Evolutionary conservation across 1,284 basidiomycete genomes (phyloP).

Genomic region (Singerocomus rubriflavus): DNA sequence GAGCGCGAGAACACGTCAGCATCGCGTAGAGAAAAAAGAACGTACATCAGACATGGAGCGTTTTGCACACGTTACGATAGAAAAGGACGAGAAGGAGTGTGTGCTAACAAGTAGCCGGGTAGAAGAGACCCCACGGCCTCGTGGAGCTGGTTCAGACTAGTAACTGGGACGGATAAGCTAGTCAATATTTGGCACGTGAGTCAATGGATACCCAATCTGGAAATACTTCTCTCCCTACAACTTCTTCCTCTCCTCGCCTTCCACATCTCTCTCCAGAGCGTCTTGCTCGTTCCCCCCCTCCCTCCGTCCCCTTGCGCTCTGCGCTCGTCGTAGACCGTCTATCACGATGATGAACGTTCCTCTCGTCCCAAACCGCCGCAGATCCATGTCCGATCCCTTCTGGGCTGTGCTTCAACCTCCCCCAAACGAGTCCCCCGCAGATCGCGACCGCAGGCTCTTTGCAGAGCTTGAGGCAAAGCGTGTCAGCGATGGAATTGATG

Average conservation of each 20-base stretch:
- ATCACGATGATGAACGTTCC: conserved; percentile 22
- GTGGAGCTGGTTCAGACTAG: no score
- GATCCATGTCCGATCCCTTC: conserved; percentile 67
- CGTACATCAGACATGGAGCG: background rate
- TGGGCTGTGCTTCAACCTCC: conserved; percentile 64
- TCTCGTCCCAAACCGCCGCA: conserved; percentile 39
- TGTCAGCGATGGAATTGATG: conserved; percentile 73
- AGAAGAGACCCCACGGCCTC: background rate
- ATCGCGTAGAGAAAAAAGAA: background rate
- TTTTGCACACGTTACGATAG: conserved; percentile 2
- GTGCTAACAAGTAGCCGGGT: background rate
- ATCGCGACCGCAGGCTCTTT: conserved; percentile 58
- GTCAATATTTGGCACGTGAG: conserved; percentile 19
- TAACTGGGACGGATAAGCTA: background rate
- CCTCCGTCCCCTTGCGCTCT: conserved; percentile 1
- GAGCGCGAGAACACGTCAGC: background rate
- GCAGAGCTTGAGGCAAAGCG: conserved; percentile 68
- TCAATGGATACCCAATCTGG: conserved; percentile 21
- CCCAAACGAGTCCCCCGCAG: conserved; percentile 59
- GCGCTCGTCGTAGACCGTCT: background rate
- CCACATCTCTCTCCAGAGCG: conserved; percentile 18
- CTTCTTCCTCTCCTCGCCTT: conserved; percentile 16
- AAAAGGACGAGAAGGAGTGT: background rate
- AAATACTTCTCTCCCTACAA: conserved; percentile 24
- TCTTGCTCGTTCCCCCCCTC: conserved; percentile 14